Base-by-base conservation (phyloP, 129 eudicot genomes). In the Helichrysum umbraculigerum region DNA sequence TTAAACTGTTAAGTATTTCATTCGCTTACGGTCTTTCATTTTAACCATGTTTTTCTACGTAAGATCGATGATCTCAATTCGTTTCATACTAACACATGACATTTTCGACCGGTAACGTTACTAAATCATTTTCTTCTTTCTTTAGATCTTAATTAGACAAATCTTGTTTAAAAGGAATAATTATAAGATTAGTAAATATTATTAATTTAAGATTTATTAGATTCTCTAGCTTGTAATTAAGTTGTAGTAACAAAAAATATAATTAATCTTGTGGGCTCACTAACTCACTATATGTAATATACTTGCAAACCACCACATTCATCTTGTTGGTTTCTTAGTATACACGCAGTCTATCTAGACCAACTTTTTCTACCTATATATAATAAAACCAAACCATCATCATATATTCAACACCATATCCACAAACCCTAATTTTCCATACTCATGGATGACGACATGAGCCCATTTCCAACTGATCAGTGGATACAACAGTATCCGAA, bases 401-500 rank as follows among this genome's bases (percentile, higher is more conserved):
- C n/a, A n/a, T n/a, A 73, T 14, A 19, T n/a, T 37, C 67, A 35
- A 73, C 52, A 32, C 47, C 34, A 56, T 56, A 56, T 56, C 54
- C 54, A 50, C 19, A 28, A 77, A 78, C 76, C 82, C 66, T 61
- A 70, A 59, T 28, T 25, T 29, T 32, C 9, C 16, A 73, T 42
- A 80, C 6, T 39, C 70, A 81, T 81, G 84, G 69, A 76, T 62
- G 72, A 39, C 77, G 72, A 39, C 77, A 75, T 71, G 67, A 69
- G 9, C 66, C 84, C 76, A 12, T 69, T 69, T 64, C 69, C 81
- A 6, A 21, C 61, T 21, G 76, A 81, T 75, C 50, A 75, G 12
- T 81, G 84, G 84, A 33, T 81, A 30, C 84, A 81, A 44, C 66
- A 81, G 4, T 81, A 61, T 39, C 81, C 80, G 44, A 54, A 69